Conservation (phyloP, 2,329 filamentous ascomycete genomes). For the Paecilomyces fulvus region DNA sequence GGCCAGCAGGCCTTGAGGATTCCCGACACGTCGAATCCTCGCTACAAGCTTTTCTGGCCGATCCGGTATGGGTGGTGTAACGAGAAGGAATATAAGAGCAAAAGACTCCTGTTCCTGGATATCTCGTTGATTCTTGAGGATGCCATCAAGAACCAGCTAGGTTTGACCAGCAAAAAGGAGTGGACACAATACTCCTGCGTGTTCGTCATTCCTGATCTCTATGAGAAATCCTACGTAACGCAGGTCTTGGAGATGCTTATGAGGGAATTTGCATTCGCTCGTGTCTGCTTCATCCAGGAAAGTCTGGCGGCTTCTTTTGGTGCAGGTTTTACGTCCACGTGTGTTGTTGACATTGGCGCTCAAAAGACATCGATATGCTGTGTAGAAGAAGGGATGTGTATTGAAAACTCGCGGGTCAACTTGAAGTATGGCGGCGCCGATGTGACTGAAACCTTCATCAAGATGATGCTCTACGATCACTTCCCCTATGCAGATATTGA, state of each 20-base stretch:
- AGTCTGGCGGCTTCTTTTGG: conserved; percentile 91
- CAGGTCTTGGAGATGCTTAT: conserved; percentile 77
- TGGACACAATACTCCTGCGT: conserved; percentile 91
- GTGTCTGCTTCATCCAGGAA: conserved; percentile 91
- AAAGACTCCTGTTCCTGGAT: conserved; percentile 75
- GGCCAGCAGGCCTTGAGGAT: conserved; percentile 77
- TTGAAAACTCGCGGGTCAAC: conserved; percentile 92
- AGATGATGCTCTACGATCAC: conserved; percentile 95
- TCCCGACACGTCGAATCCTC: conserved; percentile 77
- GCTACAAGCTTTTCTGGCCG: conserved; percentile 91
- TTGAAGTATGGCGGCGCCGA: conserved; percentile 89
- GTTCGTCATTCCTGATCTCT: conserved; percentile 94
- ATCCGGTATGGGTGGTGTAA: conserved; percentile 81
- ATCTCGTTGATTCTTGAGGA: conserved; percentile 81
- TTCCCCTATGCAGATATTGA: conserved; percentile 97
- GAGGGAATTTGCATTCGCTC: conserved; percentile 79
- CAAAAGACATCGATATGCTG: conserved; percentile 97
- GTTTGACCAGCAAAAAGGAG: conserved; percentile 65
- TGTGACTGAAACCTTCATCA: conserved; percentile 88
- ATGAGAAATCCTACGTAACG: conserved; percentile 88
- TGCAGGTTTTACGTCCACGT: conserved; percentile 86
- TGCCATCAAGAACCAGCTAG: conserved; percentile 76
- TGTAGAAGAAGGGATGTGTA: conserved; percentile 89
- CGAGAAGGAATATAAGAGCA: conserved; percentile 75
- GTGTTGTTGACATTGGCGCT: conserved; percentile 91